Base-by-base conservation (phyloP, 2,329 filamentous ascomycete species). In the Leptographium galeiforme region DNA sequence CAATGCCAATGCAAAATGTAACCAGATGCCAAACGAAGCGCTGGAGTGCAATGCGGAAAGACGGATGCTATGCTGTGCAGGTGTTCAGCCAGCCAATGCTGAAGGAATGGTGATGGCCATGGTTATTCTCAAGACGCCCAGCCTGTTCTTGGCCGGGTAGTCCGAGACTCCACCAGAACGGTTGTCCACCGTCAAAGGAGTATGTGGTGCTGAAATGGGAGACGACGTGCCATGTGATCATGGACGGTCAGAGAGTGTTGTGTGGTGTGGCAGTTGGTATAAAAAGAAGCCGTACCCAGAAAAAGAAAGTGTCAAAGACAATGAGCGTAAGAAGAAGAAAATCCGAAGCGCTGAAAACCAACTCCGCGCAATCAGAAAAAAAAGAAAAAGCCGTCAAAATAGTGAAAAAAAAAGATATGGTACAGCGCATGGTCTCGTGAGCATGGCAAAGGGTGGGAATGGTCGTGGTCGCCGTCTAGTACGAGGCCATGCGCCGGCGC, bases 401-500 rank as follows among this genome's bases (percentile, higher is more conserved):
- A 14, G 16, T 34, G 11, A 48, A 44, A 48, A 48, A 32, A 13
- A 41, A 41, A 41, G 2, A 4, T 48, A 48, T 48, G 33, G 25
- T 49, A 49, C 47, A 49, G 25, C 47, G 11, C 47, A 49, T 49
- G 34, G 12, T 49, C 47, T 49, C 33, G 14, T 49, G 48, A 39
- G 18, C 47, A 45, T 33, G 43, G 43, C 43, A 45, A 33, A 12
- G 12, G 43, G 14, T 18, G 25, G 18, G 2, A 25, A 25, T 10
- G 46, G 13, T 18, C n/a, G 8, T 19, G n/a, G 33, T 38, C 5
- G 8, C 12, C 12, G 2, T 16, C 32, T 32, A 52, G 64, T 81
- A 84, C 12, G 81, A 84, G 51, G 76, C 79, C 76, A 84, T 80
- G 51, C 81, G 78, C 62, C 79, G 41, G 10, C 48, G 74, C 58